Evolutionary conservation across 192 early-diverging fungal species (phyloP), one percentile per base, ranked within the genome.

Genomic region (Gorgonomyces haynaldii): DNA sequence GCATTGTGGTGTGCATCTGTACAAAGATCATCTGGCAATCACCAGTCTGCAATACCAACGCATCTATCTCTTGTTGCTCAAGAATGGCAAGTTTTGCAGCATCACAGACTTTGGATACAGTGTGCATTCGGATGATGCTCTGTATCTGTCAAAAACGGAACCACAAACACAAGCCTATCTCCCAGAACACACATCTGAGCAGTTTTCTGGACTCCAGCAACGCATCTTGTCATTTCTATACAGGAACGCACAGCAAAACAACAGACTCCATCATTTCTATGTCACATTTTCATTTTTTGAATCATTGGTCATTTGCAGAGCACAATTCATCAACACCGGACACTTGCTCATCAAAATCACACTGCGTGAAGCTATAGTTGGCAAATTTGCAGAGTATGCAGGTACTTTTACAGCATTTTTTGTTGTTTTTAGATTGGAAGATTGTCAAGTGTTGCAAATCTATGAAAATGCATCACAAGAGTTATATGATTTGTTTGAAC

Each of bases 21-120:
- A 67, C 42, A 57, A 66, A 15, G 69, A 79, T 42, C 36, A 70
- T 16, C 62, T 86, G 37, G 79, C 66, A 12, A 70, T 86, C 35
- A 74, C 80, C 46, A 74, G 79, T 15, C 69, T 83, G n/a, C 76
- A 84, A 51, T 62, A 84, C 42, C 84, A 86, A 37, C 63, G 65
- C 24, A 82, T 83, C 35, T 69, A 81, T 48, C 61, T 85, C 16
- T 56, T 75, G 19, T 69, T 78, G 31, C 65, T 82, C 36, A 72
- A 61, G 65, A 57, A 60, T 34, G 80, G 81, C 3, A 64, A 47
- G 17, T 64, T 85, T 32, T 52, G 76, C n/a, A 58, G 69, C 24
- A 24, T 80, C 13, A 68, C 66, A 19, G 60, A 59, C 32, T 68
- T 85, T 46, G 82, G 82, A 16, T 81, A 72, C 69, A 63, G 66